Percentiles rank a stretch among this genome's conserved stretches.
Conservation (phyloP, 148 eudicot species). For the Rhododendron griersonianum region DNA sequence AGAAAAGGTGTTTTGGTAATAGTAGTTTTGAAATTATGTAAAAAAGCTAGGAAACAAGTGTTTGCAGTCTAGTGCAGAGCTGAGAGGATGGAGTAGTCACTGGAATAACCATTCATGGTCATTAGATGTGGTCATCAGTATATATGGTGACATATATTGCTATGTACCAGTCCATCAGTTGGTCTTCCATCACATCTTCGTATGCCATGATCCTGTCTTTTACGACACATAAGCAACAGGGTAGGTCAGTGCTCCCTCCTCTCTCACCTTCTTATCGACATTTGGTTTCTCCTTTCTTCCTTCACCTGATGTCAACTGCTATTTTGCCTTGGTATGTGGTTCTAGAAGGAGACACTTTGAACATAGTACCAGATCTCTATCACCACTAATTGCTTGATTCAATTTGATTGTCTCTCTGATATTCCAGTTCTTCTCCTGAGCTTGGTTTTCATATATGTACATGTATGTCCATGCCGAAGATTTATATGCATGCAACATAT, state of each 20-base stretch:
- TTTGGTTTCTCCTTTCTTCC: neutral
- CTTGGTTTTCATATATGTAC: neutral
- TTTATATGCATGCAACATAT: neutral
- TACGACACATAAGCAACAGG: neutral
- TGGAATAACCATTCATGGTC: neutral
- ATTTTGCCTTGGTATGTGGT: neutral
- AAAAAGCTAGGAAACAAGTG: neutral
- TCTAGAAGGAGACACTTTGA: neutral
- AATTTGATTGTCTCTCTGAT: neutral
- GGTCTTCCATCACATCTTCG: neutral
- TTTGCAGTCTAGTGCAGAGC: neutral
- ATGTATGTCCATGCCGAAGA: neutral
- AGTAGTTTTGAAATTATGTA: neutral
- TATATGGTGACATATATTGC: neutral
- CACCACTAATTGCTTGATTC: neutral
- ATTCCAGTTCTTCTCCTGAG: neutral
- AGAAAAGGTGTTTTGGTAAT: neutral
- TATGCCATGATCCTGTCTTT: neutral
- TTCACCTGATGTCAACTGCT: neutral
- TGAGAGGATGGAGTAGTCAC: neutral
- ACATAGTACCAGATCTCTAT: neutral
- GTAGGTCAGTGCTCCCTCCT: neutral
- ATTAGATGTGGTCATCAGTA: neutral
- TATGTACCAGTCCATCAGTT: neutral
- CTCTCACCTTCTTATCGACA: neutral